Percentiles rank a stretch among this genome's conserved stretches.
phyloP scores from a whole-genome alignment of 495 filamentous ascomycete species.

The Gamarada debralockiae region DNA sequence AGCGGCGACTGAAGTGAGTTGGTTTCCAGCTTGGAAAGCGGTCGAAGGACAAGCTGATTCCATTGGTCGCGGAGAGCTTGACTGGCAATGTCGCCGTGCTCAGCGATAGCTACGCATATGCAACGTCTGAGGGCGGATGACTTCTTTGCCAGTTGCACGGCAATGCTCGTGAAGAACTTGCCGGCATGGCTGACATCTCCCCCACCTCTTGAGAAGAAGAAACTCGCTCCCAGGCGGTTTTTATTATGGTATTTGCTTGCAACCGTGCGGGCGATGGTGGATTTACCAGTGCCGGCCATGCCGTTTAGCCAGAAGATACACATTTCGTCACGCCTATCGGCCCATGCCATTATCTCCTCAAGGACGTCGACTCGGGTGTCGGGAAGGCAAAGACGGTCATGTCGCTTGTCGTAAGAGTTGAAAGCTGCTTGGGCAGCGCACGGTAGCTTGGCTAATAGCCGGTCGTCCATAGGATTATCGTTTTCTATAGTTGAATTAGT shows the following conservation, averaged over 20 bases:
- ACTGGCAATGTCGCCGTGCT: constrained; percentile 16
- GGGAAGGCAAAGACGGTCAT: constrained; percentile 10
- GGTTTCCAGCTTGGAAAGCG: constrained; percentile 16
- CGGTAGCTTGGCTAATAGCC: not conserved
- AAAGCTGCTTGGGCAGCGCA: not conserved
- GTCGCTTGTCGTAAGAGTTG: constrained; percentile 7
- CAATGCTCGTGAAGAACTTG: constrained; percentile 9
- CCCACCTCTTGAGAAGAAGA: too few relatives aligned
- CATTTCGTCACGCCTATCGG: not conserved
- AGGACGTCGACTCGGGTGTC: constrained; percentile 16
- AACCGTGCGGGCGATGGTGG: not conserved
- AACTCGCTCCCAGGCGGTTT: constrained; percentile 2
- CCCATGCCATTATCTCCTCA: not conserved
- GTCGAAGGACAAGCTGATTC: constrained; percentile 17
- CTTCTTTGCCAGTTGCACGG: constrained; percentile 2
- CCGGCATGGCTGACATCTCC: constrained; percentile 13
- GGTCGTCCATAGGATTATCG: not conserved
- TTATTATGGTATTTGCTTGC: not conserved
- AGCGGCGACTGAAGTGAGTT: not conserved
- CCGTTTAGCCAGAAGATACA: too few relatives aligned
- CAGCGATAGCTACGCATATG: constrained; percentile 15
- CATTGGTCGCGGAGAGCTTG: constrained; percentile 16
- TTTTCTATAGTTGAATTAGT: not conserved
- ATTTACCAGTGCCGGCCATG: too few relatives aligned
- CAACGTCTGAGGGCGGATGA: not conserved